A percentile compares a stretch with the other conserved stretches of the same genome.
Evolutionary conservation across 1,284 basidiomycete genomes (phyloP).

Genomic region (Austroboletus niveus): DNA sequence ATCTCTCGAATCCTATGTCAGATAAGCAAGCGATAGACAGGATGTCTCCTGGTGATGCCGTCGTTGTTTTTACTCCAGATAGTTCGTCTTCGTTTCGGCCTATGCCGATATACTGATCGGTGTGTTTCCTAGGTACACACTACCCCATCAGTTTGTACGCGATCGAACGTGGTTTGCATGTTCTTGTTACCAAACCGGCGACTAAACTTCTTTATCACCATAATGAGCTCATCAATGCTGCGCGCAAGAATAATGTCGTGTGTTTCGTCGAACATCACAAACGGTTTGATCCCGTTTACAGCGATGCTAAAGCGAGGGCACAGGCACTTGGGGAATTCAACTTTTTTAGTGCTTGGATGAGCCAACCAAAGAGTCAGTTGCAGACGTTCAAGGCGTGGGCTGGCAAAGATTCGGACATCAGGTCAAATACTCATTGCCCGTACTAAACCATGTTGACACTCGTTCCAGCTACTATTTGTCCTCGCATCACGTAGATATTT

Average conservation of each 20-base stretch:
- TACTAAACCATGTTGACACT: not conserved
- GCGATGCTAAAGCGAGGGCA: constrained; percentile 80
- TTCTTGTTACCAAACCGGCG: constrained; percentile 91
- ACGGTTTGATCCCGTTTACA: constrained; percentile 90
- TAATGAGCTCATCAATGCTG: constrained; percentile 70
- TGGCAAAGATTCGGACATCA: constrained; percentile 89
- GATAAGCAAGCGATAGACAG: constrained; percentile 86
- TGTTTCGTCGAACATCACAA: constrained; percentile 93
- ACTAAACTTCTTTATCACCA: constrained; percentile 85
- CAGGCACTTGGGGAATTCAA: constrained; percentile 85
- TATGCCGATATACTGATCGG: not conserved
- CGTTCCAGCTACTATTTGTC: constrained; percentile 83
- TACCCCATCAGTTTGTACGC: constrained; percentile 85
- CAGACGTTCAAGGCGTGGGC: constrained; percentile 95
- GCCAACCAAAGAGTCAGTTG: constrained; percentile 91
- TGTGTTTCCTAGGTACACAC: constrained; percentile 70
- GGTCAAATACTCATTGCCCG: constrained; percentile 36
- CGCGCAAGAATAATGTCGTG: constrained; percentile 76
- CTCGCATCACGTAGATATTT: constrained; percentile 90
- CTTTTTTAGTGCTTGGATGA: constrained; percentile 92
- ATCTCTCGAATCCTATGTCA: constrained; percentile 30
- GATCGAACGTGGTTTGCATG: constrained; percentile 80
- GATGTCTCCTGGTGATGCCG: constrained; percentile 79
- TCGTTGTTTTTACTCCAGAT: constrained; percentile 86
- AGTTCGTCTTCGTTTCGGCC: constrained; percentile 47